phyloP scores from a whole-genome alignment of 768 basidiomycete genomes.

The Kwoniella europaea region DNA sequence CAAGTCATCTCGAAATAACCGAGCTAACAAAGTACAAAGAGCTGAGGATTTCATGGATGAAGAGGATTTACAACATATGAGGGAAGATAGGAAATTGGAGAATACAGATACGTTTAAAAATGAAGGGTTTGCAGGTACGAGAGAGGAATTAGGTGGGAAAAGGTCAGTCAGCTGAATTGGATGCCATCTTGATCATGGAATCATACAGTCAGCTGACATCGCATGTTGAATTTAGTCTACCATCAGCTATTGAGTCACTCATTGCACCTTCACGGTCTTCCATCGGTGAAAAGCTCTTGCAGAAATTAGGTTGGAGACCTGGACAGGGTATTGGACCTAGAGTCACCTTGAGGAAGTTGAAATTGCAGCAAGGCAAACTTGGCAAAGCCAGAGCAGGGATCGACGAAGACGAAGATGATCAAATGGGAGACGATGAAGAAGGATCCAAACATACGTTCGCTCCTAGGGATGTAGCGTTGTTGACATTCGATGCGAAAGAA shows the following conservation, averaged over 20 bases:
- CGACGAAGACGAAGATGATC: conserved; percentile 63
- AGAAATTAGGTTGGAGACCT: conserved; percentile 92
- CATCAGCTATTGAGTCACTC: conserved; percentile 61
- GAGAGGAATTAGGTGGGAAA: conserved; percentile 47
- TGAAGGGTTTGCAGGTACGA: conserved; percentile 68
- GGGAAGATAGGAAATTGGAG: conserved; percentile 74
- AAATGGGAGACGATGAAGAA: conserved; percentile 57
- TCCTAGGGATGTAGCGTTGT: conserved; percentile 73
- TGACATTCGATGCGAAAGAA: conserved; percentile 71
- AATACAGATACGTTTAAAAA: conserved; percentile 73
- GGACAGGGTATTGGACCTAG: conserved; percentile 95
- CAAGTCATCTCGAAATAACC: conserved; percentile 80
- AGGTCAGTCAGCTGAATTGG: conserved; percentile 54
- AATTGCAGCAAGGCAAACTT: conserved; percentile 69
- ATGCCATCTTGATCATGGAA: conserved; percentile 62
- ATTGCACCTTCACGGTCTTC: conserved; percentile 78
- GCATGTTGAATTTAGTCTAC: conserved; percentile 61
- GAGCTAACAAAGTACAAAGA: conserved; percentile 60
- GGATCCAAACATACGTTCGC: conserved; percentile 86
- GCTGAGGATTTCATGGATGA: conserved; percentile 99
- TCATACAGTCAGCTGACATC: conserved; percentile 59
- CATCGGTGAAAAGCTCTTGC: conserved; percentile 79
- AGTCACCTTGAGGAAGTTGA: conserved; percentile 74
- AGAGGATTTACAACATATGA: conserved; percentile 85
- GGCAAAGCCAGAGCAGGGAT: conserved; percentile 53